phyloP scores from a whole-genome alignment of 2,329 filamentous ascomycete genomes.

The Cytospora mali region DNA sequence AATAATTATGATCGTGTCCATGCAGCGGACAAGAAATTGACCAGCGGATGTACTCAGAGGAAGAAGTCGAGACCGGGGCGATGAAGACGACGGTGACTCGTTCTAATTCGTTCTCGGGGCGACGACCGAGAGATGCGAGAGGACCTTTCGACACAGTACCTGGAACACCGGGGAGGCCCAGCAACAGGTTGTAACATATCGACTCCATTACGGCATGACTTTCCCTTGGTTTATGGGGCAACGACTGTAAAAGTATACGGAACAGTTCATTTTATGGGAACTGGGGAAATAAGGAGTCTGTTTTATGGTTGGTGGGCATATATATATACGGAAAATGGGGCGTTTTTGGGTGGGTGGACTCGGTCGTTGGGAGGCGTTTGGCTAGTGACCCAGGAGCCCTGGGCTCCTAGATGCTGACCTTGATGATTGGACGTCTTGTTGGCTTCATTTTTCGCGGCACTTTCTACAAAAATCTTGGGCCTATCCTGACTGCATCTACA shows the following conservation, averaged over 20 bases:
- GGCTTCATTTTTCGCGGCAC: conserved; percentile 2
- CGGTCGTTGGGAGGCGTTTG: conserved; percentile 19
- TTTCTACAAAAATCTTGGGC: conserved; percentile 10
- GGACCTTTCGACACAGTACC: neutral
- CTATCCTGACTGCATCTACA: conserved; percentile 6
- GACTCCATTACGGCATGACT: conserved; percentile 6
- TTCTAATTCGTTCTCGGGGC: neutral
- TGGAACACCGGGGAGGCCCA: neutral
- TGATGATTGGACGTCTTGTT: conserved; percentile 11
- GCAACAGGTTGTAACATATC: conserved; percentile 20
- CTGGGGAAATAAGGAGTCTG: conserved; percentile 24
- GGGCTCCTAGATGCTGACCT: conserved; percentile 9
- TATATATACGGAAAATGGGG: conserved; percentile 26
- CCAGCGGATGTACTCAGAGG: neutral
- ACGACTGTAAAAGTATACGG: conserved; percentile 28
- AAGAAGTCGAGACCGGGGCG: neutral
- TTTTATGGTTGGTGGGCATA: conserved; percentile 24
- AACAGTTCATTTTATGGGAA: conserved; percentile 22
- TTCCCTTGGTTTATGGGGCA: conserved; percentile 12
- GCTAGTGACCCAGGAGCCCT: conserved; percentile 7
- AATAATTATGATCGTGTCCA: neutral
- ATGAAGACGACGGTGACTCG: neutral
- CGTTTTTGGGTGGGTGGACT: conserved; percentile 19
- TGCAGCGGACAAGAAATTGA: neutral
- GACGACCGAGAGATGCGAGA: neutral